Evolutionary conservation across 306 rosid species (phyloP), one percentile per base, ranked within the genome.

Genomic region (Medicago lupulina): DNA sequence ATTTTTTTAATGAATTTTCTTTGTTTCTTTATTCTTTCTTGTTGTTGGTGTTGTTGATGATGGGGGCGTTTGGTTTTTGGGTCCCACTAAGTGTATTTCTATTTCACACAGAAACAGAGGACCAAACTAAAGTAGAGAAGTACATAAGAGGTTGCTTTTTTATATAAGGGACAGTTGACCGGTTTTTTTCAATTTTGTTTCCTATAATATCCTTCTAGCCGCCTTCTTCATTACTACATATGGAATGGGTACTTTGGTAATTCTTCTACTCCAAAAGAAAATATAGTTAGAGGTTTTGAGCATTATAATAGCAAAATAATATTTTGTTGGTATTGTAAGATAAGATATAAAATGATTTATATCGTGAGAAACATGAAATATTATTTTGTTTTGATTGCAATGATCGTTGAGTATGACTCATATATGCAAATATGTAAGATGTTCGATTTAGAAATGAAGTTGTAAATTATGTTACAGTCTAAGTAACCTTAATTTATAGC

Each of bases 121-220:
- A 46, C 69, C 65, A 67, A 60, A 66, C 62, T 41, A 28, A 38
- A 50, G 57, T 46, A 8, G 60, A 31, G 9, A 4, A 8, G 8
- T 9, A 50, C 9, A 12, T 76, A 57, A 41, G 61, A 17, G 77
- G 83, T 76, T 73, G 76, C 54, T 75, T 78, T 54, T 83, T 66
- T 9, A 57, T 68, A 39, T 74, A 60, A 44, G 23, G 70, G 91
- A 85, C 91, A 74, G 93, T 95, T 95, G 97, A 95, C 97, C 93
- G 90, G 91, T 89, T 85, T 86, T 88, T 88, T 88, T 40, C 51
- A 40, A 15, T 54, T 8, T 1, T n/a, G 25, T 53, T 84, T 74
- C 81, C 90, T 4, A 76, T 50, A 79, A 19, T 9, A 83, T 85
- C 94, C 89, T 50, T 28, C 36, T 17, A 40, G 92, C 89, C 84